Percentiles rank a stretch among this genome's conserved stretches.
These are phyloP conservation scores for Madurella fahalii DNA, from an alignment of 2,329 filamentous ascomycete species.

Conservation along the genomic window DNA sequence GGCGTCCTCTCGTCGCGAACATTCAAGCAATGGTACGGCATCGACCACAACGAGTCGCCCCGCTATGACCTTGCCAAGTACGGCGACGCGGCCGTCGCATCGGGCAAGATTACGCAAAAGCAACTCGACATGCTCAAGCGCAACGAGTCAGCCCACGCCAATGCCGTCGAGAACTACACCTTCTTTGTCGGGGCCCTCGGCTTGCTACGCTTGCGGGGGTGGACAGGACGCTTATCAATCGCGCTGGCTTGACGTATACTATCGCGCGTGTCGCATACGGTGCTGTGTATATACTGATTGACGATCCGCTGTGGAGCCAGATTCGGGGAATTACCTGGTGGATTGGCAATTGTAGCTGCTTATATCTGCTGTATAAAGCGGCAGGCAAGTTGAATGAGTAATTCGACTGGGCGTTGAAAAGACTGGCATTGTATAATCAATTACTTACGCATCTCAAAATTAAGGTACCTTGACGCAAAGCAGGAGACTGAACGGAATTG, in stretches of 20 bases:
- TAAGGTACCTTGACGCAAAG: too few relatives aligned
- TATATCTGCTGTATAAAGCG: constrained; percentile 23
- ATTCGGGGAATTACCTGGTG: constrained; percentile 40
- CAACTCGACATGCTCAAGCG: constrained; percentile 42
- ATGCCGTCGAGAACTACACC: constrained; percentile 41
- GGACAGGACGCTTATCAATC: constrained; percentile 34
- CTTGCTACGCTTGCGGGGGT: constrained; percentile 40
- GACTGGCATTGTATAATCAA: too few relatives aligned
- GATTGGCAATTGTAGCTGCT: constrained; percentile 40
- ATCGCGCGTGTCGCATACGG: constrained; percentile 39
- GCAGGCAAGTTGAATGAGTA: neutral
- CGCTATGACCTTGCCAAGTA: constrained; percentile 44
- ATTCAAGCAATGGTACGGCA: constrained; percentile 38
- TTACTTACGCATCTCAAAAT: too few relatives aligned
- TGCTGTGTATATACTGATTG: constrained; percentile 37
- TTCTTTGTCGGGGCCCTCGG: constrained; percentile 36
- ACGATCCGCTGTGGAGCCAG: constrained; percentile 32
- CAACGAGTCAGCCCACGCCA: constrained; percentile 43
- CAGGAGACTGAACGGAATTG: too few relatives aligned
- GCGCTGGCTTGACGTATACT: constrained; percentile 37
- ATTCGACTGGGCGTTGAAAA: neutral
- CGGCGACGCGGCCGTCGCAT: constrained; percentile 39
- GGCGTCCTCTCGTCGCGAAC: constrained; percentile 40
- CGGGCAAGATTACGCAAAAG: constrained; percentile 40
- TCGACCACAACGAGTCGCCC: constrained; percentile 46